Evolutionary conservation across 257 asterid species (phyloP).

Genomic region (Coffea canephora): DNA sequence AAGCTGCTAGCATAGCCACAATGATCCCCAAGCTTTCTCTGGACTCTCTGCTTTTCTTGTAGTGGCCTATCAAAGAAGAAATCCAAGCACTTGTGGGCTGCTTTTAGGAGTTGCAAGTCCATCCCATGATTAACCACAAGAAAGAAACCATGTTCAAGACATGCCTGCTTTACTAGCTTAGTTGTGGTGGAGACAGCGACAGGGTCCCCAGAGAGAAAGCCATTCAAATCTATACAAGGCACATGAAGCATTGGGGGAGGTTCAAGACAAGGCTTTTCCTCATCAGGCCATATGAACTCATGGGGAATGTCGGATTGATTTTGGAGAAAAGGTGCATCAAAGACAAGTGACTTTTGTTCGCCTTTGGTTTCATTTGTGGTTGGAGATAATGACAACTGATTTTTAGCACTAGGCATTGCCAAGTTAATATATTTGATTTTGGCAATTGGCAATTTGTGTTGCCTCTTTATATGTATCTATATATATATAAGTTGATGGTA

Average conservation of each 20-base stretch:
- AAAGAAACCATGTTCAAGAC: conserved; percentile 65
- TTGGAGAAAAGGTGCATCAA: conserved; percentile 50
- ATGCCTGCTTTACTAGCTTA: conserved; percentile 45
- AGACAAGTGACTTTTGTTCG: conserved; percentile 28
- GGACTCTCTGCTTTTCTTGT: conserved; percentile 48
- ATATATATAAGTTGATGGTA: neutral
- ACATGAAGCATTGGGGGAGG: conserved; percentile 46
- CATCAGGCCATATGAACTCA: conserved; percentile 81
- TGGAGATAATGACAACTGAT: conserved; percentile 1
- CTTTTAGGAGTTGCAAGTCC: conserved; percentile 42
- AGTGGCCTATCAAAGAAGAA: conserved; percentile 48
- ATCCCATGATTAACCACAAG: conserved; percentile 66
- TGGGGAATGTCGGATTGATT: conserved; percentile 49
- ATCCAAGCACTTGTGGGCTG: conserved; percentile 37
- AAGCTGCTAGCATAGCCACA: conserved; percentile 84
- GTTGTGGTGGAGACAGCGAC: conserved; percentile 27
- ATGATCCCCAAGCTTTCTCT: conserved; percentile 55
- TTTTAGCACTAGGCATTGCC: conserved; percentile 2
- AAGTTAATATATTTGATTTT: neutral
- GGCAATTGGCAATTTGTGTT: neutral
- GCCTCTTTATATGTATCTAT: neutral
- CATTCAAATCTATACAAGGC: conserved; percentile 50
- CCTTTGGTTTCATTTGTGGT: conserved; percentile 21
- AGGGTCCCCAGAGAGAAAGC: conserved; percentile 50
- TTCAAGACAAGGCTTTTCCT: conserved; percentile 49